phyloP scores from a whole-genome alignment of 2,329 filamentous ascomycete genomes.

The Torrubiella hemipterigena region DNA sequence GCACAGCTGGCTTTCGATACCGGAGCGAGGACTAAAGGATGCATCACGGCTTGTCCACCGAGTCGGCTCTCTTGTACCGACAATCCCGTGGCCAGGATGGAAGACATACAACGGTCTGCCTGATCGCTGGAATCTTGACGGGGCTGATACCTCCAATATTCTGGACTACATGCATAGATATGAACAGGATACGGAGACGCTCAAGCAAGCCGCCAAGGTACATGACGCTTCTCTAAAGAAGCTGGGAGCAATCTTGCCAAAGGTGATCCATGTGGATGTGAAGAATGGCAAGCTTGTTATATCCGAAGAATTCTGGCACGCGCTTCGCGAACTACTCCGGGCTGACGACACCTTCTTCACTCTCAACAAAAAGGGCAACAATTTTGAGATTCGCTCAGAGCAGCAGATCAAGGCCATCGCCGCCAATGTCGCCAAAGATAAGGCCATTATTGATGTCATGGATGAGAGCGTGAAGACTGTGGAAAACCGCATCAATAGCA shows the following conservation, averaged over 20 bases:
- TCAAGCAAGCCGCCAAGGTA: constrained; percentile 18
- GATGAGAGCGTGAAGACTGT: constrained; percentile 11
- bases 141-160: constrained; percentile 9
- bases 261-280: constrained; percentile 41
- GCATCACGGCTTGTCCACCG: too few relatives aligned
- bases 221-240: constrained; percentile 26
- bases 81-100: constrained; percentile 3
- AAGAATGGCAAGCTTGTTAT: constrained; percentile 41
- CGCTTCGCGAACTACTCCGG: constrained; percentile 42
- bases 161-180: constrained; percentile 14
- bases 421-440: constrained; percentile 25
- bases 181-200: constrained; percentile 15
- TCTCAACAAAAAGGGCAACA: constrained; percentile 26
- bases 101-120: constrained; percentile 1
- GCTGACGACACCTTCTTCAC: constrained; percentile 34
- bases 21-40: too few relatives aligned
- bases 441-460: constrained; percentile 13
- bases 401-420: constrained; percentile 34
- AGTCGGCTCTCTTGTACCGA: constrained; percentile 1
- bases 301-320: constrained; percentile 52
- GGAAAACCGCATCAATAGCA: constrained; percentile 15
- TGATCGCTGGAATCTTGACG: constrained; percentile 6
- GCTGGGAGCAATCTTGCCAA: constrained; percentile 40
- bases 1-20: neutral
- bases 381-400: constrained; percentile 28